These are phyloP conservation scores for Boletus pseudopeckii DNA, from an alignment of 768 basidiomycete species.

Conservation along the genomic window DNA sequence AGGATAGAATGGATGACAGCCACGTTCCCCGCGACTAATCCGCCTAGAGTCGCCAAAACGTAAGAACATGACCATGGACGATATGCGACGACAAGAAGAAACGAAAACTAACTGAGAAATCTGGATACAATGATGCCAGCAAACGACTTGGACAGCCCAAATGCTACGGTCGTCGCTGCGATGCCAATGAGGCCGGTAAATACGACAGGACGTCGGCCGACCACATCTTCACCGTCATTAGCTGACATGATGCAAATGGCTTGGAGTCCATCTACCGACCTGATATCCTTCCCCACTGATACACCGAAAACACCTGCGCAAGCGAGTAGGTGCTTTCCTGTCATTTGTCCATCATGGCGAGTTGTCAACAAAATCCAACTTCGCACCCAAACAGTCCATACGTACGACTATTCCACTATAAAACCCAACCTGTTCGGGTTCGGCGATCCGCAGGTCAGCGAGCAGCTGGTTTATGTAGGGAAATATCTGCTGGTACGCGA, in stretches of 20 bases:
- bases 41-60: constrained; percentile 37
- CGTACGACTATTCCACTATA: constrained; percentile 62
- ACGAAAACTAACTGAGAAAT: constrained; percentile 41
- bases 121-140: constrained; percentile 47
- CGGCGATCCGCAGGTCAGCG: constrained; percentile 46
- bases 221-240: constrained; percentile 36
- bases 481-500: constrained; percentile 58
- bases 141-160: constrained; percentile 56
- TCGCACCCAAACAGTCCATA: constrained; percentile 12
- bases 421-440: constrained; percentile 56
- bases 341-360: background rate
- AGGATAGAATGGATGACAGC: constrained; percentile 61
- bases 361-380: background rate
- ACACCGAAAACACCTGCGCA: constrained; percentile 56
- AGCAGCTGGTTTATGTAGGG: constrained; percentile 70
- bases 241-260: no score
- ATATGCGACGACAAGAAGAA: background rate
- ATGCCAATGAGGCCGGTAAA: constrained; percentile 50
- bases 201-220: constrained; percentile 62
- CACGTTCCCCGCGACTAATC: constrained; percentile 58
- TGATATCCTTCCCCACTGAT: constrained; percentile 49
- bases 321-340: constrained; percentile 65
- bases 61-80: background rate
- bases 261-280: no score
- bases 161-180: constrained; percentile 45